phyloP scores from a whole-genome alignment of 179 eudicot species.

The Silene noctiflora region DNA sequence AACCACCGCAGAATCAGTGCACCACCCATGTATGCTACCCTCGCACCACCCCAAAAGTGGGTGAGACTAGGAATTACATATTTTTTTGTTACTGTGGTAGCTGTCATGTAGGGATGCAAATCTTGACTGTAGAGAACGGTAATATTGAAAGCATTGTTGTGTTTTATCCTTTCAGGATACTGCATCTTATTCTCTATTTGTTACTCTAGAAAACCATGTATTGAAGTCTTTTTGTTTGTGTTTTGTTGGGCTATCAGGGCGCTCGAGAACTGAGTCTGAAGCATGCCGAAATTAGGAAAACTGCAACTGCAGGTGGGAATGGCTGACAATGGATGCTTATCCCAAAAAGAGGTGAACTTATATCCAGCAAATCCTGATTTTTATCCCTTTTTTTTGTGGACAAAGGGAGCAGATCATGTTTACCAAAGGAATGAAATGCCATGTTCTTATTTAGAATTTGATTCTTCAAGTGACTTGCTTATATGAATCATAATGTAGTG shows the following conservation, averaged over 20 bases:
- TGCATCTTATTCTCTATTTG: neutral
- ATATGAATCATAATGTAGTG: constrained; percentile 1
- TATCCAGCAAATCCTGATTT: neutral
- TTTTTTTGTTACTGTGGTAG: too few relatives aligned
- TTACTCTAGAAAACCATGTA: neutral
- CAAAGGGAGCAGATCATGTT: constrained; percentile 13
- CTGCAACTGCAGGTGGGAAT: constrained; percentile 35
- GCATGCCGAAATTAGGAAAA: constrained; percentile 48
- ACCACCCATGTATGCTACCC: too few relatives aligned
- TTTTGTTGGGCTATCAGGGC: constrained; percentile 36
- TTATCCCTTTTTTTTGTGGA: neutral
- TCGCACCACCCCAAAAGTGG: too few relatives aligned
- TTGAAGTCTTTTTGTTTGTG: neutral
- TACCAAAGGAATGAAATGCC: constrained; percentile 19
- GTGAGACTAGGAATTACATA: too few relatives aligned
- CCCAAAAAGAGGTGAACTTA: neutral
- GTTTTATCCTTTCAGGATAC: neutral
- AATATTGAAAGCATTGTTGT: neutral
- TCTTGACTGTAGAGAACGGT: neutral
- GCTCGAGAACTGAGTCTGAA: constrained; percentile 50
- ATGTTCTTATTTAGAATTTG: constrained; percentile 17
- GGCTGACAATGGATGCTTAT: constrained; percentile 28
- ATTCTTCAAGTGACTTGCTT: constrained; percentile 12
- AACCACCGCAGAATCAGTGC: too few relatives aligned
- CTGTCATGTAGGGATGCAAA: neutral